Conservation (phyloP, 2,329 filamentous ascomycete species). For the Dactylellina parvicollis region DNA sequence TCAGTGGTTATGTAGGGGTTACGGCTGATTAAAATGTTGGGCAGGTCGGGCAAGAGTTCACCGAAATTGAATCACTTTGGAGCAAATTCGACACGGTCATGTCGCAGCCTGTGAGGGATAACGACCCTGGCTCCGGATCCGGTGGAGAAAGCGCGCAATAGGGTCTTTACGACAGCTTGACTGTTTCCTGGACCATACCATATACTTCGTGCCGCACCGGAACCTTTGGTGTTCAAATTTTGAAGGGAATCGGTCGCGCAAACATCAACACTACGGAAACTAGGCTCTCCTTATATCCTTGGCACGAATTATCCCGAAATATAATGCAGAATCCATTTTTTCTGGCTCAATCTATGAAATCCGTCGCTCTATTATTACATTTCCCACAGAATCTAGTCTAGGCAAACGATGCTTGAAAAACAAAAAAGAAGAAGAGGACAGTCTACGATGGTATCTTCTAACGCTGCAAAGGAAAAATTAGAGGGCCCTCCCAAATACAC, state of each 20-base stretch:
- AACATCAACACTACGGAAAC: background rate
- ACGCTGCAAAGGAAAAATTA: constrained; percentile 16
- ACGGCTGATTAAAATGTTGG: background rate
- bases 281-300: background rate
- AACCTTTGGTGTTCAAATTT: too few relatives aligned
- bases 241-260: background rate
- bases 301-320: background rate
- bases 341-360: constrained; percentile 35
- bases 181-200: too few relatives aligned
- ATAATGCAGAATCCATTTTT: background rate
- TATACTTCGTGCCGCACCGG: too few relatives aligned
- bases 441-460: constrained; percentile 39
- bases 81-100: constrained; percentile 53
- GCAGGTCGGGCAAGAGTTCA: constrained; percentile 53
- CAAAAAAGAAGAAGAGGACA: constrained; percentile 6
- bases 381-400: constrained; percentile 5
- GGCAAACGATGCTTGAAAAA: constrained; percentile 12
- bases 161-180: too few relatives aligned
- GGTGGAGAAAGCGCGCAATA: constrained; percentile 31
- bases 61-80: constrained; percentile 48
- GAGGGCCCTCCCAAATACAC: background rate
- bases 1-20: background rate
- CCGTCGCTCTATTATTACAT: constrained; percentile 50
- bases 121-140: constrained; percentile 22
- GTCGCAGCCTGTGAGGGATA: constrained; percentile 21